Conservation (phyloP, 2,329 filamentous ascomycete species). For the Calonectria naviculata region DNA sequence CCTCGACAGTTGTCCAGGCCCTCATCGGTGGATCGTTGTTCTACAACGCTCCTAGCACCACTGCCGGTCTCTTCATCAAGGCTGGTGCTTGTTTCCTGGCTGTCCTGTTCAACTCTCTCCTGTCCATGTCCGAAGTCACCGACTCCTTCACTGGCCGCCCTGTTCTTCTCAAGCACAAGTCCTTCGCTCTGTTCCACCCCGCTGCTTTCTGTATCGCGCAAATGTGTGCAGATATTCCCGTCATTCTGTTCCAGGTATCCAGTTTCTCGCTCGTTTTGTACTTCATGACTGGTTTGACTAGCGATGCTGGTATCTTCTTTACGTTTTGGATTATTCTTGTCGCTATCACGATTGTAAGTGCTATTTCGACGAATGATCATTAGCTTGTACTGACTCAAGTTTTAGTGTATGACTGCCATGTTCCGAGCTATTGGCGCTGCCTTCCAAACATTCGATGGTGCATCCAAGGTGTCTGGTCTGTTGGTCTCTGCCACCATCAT, state of each 20-base stretch:
- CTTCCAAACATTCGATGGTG: conserved; percentile 67
- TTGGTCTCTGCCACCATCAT: conserved; percentile 64
- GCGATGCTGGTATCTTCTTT: conserved; percentile 66
- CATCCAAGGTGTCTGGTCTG: conserved; percentile 67
- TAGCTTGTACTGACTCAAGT: not conserved
- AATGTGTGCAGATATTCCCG: conserved; percentile 64
- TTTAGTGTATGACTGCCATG: conserved; percentile 65
- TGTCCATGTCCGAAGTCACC: conserved; percentile 75
- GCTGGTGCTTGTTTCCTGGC: conserved; percentile 73
- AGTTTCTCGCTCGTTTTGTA: conserved; percentile 69
- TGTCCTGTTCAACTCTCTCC: conserved; percentile 69
- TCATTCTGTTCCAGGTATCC: conserved; percentile 68
- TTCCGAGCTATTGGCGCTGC: conserved; percentile 67
- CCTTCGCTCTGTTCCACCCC: conserved; percentile 68
- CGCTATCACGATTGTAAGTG: conserved; percentile 60
- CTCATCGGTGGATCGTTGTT: conserved; percentile 75
- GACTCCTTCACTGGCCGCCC: conserved; percentile 70
- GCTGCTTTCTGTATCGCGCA: conserved; percentile 69
- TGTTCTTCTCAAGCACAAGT: conserved; percentile 68
- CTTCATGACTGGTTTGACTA: conserved; percentile 70
- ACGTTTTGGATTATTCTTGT: conserved; percentile 69
- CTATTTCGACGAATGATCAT: not conserved
- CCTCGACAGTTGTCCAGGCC: conserved; percentile 67
- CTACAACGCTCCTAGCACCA: conserved; percentile 69
- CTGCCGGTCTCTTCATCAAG: conserved; percentile 72